phyloP scores from a whole-genome alignment of 2,329 filamentous ascomycete genomes.

The Colletotrichum falcatum region DNA sequence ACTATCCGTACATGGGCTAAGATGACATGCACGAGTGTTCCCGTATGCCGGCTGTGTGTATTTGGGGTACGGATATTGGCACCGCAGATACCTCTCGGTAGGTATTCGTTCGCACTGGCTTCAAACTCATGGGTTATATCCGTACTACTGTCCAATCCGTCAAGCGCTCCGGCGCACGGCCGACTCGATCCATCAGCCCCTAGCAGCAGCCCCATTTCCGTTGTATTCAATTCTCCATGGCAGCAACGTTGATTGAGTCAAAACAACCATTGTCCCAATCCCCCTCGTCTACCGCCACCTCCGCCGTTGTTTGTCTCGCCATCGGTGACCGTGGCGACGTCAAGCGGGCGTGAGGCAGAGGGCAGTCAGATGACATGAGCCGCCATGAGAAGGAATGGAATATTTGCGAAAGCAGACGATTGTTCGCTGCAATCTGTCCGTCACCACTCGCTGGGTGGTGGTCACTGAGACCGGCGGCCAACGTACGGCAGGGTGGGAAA shows the following conservation, averaged over 20 bases:
- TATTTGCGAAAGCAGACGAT: slow-evolving; percentile 30
- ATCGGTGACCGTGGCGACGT: slow-evolving; percentile 31
- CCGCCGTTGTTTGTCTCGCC: slow-evolving; percentile 19
- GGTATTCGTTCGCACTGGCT: too few species aligned
- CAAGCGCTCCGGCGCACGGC: slow-evolving; percentile 34
- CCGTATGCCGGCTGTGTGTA: slow-evolving; percentile 19
- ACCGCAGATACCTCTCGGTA: slow-evolving; percentile 24
- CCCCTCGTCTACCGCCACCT: slow-evolving; percentile 9
- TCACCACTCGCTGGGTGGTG: neutral
- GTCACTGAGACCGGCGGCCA: slow-evolving; percentile 14
- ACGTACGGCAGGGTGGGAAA: slow-evolving; percentile 17
- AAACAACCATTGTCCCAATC: slow-evolving; percentile 19
- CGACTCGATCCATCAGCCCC: slow-evolving; percentile 28
- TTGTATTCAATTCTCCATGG: slow-evolving; percentile 21
- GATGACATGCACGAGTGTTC: slow-evolving; percentile 37
- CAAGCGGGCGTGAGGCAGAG: slow-evolving; percentile 20
- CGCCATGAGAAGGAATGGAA: slow-evolving; percentile 38
- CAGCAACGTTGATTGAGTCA: slow-evolving; percentile 31
- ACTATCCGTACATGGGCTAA: slow-evolving; percentile 20
- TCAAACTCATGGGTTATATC: slow-evolving; percentile 25
- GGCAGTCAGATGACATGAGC: slow-evolving; percentile 37
- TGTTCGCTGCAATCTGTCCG: slow-evolving; percentile 25
- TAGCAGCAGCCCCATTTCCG: neutral
- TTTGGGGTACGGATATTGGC: neutral
- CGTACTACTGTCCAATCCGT: slow-evolving; percentile 36